phyloP scores from a whole-genome alignment of 2,329 filamentous ascomycete species.

The Huntiella decipiens region DNA sequence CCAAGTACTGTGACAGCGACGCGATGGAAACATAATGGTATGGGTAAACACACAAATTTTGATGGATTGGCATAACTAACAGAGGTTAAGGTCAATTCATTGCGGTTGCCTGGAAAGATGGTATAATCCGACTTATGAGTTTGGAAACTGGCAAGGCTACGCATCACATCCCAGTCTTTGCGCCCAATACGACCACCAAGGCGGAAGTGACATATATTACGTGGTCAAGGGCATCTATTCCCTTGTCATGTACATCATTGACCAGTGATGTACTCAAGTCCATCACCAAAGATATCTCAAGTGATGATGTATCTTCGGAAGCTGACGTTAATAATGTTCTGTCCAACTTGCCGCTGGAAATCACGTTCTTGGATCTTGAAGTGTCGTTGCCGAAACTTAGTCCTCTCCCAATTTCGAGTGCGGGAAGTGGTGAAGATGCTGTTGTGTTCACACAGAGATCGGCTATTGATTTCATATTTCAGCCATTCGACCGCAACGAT shows the following conservation, averaged over 20 bases:
- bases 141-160: constrained; percentile 66
- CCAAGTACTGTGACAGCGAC: constrained; percentile 26
- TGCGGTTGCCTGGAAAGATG: constrained; percentile 70
- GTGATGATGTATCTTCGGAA: constrained; percentile 9
- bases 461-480: constrained; percentile 52
- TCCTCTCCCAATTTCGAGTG: constrained; percentile 41
- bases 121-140: constrained; percentile 55
- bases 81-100: constrained; percentile 41
- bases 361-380: constrained; percentile 60
- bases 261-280: no score
- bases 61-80: background rate
- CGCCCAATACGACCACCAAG: constrained; percentile 14
- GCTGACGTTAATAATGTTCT: background rate
- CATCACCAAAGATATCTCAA: no score
- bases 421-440: constrained; percentile 37
- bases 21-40: constrained; percentile 51
- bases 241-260: background rate
- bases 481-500: constrained; percentile 39
- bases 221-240: constrained; percentile 8
- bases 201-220: constrained; percentile 6
- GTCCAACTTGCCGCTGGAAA: constrained; percentile 47
- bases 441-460: constrained; percentile 50
- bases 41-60: constrained; percentile 12
- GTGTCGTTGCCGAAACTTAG: constrained; percentile 59
- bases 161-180: constrained; percentile 43